A percentile compares a stretch with the other conserved stretches of the same genome.
These are phyloP conservation scores for Euphorbia tirucalli DNA, from an alignment of 345 rosid species.

Conservation along the genomic window DNA sequence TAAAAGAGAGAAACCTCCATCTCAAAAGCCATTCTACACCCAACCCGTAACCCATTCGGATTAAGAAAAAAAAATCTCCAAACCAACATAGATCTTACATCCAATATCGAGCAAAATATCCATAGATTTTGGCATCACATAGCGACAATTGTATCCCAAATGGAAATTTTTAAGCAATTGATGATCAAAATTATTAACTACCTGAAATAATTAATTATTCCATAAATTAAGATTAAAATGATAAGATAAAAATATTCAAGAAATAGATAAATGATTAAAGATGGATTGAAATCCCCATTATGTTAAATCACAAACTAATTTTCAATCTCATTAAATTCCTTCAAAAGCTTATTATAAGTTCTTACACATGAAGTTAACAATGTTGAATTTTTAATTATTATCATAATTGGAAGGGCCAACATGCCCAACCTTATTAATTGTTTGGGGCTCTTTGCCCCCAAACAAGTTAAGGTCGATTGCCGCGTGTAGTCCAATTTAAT, in stretches of 20 bases:
- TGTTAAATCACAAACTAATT: too few species aligned
- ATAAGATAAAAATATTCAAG: not conserved
- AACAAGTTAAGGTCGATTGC: too few species aligned
- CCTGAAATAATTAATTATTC: too few species aligned
- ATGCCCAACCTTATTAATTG: too few species aligned
- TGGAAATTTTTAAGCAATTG: not conserved
- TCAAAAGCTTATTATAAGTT: not conserved
- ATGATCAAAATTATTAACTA: too few species aligned
- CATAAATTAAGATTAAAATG: too few species aligned
- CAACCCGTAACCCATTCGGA: not conserved
- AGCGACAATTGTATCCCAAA: not conserved
- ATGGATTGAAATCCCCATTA: not conserved
- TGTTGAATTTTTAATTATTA: too few species aligned
- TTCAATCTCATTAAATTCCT: not conserved
- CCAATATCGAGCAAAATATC: not conserved
- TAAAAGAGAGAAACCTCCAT: not conserved
- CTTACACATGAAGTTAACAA: too few species aligned
- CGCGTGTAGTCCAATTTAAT: too few species aligned
- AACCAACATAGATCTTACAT: not conserved
- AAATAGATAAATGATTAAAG: not conserved
- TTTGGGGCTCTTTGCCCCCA: too few species aligned
- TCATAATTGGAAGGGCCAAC: too few species aligned
- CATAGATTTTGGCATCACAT: not conserved
- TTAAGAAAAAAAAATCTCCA: not conserved
- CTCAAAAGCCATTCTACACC: not conserved